phyloP scores from a whole-genome alignment of 2,329 filamentous ascomycete species.

The Davidsoniella eucalypti region DNA sequence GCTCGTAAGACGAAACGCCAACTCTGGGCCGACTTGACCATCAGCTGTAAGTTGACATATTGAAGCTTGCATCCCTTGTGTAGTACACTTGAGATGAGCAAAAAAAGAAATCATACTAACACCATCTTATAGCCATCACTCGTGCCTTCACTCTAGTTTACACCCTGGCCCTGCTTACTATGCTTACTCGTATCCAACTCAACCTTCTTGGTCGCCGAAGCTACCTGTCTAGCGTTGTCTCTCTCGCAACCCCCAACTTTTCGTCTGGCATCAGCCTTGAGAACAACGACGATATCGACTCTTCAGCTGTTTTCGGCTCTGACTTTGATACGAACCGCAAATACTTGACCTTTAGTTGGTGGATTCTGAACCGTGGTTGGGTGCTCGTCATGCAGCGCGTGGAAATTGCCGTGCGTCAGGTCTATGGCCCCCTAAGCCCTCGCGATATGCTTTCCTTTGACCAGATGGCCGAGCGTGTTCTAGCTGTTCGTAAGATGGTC shows the following conservation, averaged over 20 bases:
- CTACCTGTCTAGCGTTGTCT: constrained; percentile 90
- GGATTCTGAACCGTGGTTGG: constrained; percentile 85
- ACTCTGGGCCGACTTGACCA: constrained; percentile 94
- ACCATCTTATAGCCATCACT: constrained; percentile 51
- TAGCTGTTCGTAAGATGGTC: constrained; percentile 69
- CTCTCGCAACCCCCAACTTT: constrained; percentile 60
- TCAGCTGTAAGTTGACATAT: constrained; percentile 51
- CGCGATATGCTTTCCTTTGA: constrained; percentile 75
- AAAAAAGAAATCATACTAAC: neutral
- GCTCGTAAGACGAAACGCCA: constrained; percentile 70
- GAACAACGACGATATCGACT: constrained; percentile 80
- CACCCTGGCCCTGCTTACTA: constrained; percentile 70
- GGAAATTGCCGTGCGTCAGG: constrained; percentile 68
- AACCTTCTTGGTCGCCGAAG: constrained; percentile 91
- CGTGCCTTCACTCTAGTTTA: constrained; percentile 85
- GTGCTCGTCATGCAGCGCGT: constrained; percentile 67
- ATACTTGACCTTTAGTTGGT: constrained; percentile 96
- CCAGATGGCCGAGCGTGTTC: constrained; percentile 60
- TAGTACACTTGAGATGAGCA: neutral
- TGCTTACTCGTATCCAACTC: constrained; percentile 88
- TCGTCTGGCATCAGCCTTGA: constrained; percentile 73
- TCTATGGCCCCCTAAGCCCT: constrained; percentile 78
- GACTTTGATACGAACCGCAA: constrained; percentile 93
- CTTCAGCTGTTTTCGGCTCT: constrained; percentile 68
- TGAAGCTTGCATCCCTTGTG: neutral